A percentile compares a stretch with the other conserved stretches of the same genome.
Conservation (phyloP, 495 filamentous ascomycete genomes). For the Glutinoglossum americanum region DNA sequence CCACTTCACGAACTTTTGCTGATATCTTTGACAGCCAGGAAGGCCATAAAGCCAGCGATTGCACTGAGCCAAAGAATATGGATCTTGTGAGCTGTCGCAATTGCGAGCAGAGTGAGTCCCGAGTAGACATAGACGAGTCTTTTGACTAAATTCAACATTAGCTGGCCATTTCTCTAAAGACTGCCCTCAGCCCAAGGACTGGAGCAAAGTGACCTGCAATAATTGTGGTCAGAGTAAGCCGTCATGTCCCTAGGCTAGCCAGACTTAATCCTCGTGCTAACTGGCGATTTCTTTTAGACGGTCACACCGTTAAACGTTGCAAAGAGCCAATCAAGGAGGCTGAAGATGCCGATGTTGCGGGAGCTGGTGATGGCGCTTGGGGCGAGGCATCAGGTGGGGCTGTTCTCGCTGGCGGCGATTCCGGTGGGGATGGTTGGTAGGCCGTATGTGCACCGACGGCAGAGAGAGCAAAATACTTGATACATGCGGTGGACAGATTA, state of each 20-base stretch:
- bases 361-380: neutral
- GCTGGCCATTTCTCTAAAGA: conserved; percentile 51
- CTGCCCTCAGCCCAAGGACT: conserved; percentile 59
- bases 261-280: neutral
- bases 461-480: neutral
- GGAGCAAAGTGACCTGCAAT: conserved; percentile 50
- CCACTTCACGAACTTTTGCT: neutral
- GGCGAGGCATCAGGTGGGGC: neutral
- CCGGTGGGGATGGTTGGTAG: neutral
- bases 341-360: neutral
- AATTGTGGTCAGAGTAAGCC: conserved; percentile 50
- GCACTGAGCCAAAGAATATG: conserved; percentile 28
- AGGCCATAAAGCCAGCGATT: conserved; percentile 33
- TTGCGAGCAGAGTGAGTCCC: conserved; percentile 32
- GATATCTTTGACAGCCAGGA: conserved; percentile 14
- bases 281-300: conserved; percentile 25
- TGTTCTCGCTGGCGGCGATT: neutral
- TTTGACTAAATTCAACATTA: conserved; percentile 5
- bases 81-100: conserved; percentile 40
- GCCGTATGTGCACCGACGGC: neutral
- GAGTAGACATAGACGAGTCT: neutral
- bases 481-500: neutral
- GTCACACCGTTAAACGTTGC: conserved; percentile 45
- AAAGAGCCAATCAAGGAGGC: neutral
- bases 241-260: neutral